Evolutionary conservation across 768 basidiomycete species (phyloP).

Genomic region (Pseudohyphozyma bogoriensis): DNA sequence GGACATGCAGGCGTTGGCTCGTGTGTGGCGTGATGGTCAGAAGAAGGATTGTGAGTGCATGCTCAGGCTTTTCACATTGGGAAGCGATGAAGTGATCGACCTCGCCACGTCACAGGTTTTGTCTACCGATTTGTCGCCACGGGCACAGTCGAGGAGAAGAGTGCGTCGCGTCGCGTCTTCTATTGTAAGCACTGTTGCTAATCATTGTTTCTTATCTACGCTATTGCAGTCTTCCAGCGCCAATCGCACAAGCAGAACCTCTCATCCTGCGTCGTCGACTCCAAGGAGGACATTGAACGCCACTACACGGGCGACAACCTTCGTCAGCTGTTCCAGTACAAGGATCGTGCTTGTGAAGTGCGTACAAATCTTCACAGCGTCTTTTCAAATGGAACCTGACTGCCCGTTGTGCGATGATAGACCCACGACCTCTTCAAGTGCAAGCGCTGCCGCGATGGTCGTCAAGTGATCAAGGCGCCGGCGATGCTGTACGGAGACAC

Average conservation of each 20-base stretch:
- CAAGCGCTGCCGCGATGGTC: constrained; percentile 77
- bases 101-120: constrained; percentile 65
- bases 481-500: constrained; percentile 91
- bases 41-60: constrained; percentile 85
- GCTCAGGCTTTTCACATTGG: not conserved
- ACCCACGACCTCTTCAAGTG: constrained; percentile 99
- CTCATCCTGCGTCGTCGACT: constrained; percentile 95
- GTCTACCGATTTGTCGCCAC: constrained; percentile 97
- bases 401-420: constrained; percentile 45
- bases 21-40: constrained; percentile 98
- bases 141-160: constrained; percentile 30
- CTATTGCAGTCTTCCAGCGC: constrained; percentile 69
- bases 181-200: not conserved
- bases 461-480: constrained; percentile 67
- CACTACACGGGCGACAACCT: constrained; percentile 87
- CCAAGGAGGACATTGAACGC: constrained; percentile 87
- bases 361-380: not conserved
- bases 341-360: constrained; percentile 46
- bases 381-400: not conserved
- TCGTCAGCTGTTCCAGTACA: constrained; percentile 82
- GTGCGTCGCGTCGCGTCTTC: not conserved
- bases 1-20: constrained; percentile 94
- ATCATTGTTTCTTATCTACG: not conserved
- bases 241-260: constrained; percentile 93
- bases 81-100: not conserved